A percentile compares a stretch with the other conserved stretches of the same genome.
Conservation (phyloP, 305 asterid genomes). For the Fraxinus latifolia region DNA sequence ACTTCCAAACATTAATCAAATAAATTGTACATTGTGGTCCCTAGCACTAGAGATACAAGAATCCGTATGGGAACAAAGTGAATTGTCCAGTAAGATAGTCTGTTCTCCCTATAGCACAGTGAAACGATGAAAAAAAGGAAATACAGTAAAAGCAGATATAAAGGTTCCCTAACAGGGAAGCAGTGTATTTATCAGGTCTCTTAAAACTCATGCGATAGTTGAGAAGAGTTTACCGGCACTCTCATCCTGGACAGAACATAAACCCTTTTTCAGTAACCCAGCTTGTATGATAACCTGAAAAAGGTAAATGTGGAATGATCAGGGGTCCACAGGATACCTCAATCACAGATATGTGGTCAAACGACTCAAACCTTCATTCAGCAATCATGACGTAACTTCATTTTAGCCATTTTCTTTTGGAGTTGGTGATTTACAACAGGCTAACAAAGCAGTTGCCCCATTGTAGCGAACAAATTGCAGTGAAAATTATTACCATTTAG, state of each 20-base stretch:
- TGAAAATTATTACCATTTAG: slow-evolving; percentile 1
- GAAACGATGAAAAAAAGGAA: neutral
- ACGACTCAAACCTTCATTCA: slow-evolving; percentile 15
- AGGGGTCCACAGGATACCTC: slow-evolving; percentile 15
- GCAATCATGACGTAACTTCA: neutral
- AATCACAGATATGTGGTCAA: slow-evolving; percentile 9
- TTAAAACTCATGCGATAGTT: neutral
- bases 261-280: slow-evolving; percentile 73
- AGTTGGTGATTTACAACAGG: slow-evolving; percentile 11
- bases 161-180: slow-evolving; percentile 12
- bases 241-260: slow-evolving; percentile 95
- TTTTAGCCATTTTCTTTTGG: slow-evolving; percentile 3
- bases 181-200: neutral
- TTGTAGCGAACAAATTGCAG: slow-evolving; percentile 13
- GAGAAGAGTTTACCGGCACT: slow-evolving; percentile 68
- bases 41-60: slow-evolving; percentile 6
- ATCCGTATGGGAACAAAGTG: slow-evolving; percentile 1
- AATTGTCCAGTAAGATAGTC: neutral
- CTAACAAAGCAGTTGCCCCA: slow-evolving; percentile 8
- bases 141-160: slow-evolving; percentile 10
- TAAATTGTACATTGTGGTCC: neutral
- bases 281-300: slow-evolving; percentile 75
- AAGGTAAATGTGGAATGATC: slow-evolving; percentile 23
- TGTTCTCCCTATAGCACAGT: neutral
- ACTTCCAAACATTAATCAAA: neutral